Evolutionary conservation across 768 basidiomycete genomes (phyloP), one percentile per base, ranked within the genome.

Genomic region (Boletus barrowsii): DNA sequence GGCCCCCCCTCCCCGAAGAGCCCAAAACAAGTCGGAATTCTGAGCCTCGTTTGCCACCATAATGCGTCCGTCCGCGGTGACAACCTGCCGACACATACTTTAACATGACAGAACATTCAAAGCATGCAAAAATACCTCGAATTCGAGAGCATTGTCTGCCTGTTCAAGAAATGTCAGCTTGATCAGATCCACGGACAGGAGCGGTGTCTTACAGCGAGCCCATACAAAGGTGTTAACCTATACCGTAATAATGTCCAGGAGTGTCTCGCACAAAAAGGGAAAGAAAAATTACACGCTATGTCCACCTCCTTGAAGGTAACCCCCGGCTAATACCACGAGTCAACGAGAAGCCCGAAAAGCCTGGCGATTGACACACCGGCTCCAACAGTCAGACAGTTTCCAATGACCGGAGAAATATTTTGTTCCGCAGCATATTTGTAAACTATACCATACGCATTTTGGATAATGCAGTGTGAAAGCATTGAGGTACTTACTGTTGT

Each of bases 11-110:
- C 81, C 82, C 29, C 80, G 69, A 22, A 82, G 59, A 2, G 82
- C 83, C 77, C 79, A 83, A 64, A 80, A 83, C 6, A 83, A 68
- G 52, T 82, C 78, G 3, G 68, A 10, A 59, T 82, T 71, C 39
- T 72, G 68, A 53, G 70, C 68, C 4, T 65, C 61, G 53, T 82
- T 83, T 18, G 66, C 76, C 0, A 60, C 71, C 46, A 75, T 62
- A 32, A 72, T 59, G 6, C 68, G 51, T 3, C 79, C 80, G 37
- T 71, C 63, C 1, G 78, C 68, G 13, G 71, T 76, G 5, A 82
- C 76, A 10, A 80, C 55, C 7, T 66, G 42, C 5, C 24, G 17
- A 39, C 17, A 13, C 15, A 36, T 18, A 41, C 10, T 6, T 49
- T 24, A 47, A 22, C n/a, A 5, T 4, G 15, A 22, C 1, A 4